Percentiles rank a stretch among this genome's conserved stretches.
Conservation (phyloP, 768 basidiomycete species). For the Hydnum rufescens region DNA sequence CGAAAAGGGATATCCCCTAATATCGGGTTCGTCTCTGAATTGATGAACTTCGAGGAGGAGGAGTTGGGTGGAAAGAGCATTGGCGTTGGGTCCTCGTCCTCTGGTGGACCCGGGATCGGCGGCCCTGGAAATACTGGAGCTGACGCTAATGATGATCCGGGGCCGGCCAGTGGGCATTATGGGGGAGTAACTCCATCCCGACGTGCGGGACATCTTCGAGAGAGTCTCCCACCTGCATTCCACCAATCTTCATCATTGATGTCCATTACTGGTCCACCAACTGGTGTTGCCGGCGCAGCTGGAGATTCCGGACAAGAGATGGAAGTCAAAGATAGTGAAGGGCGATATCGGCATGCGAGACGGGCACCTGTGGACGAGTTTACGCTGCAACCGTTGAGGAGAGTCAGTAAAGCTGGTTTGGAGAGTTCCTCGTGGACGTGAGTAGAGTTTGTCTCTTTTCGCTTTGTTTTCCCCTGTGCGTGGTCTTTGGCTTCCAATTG, state of each 20-base stretch:
- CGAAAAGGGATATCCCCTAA: slow-evolving; percentile 92
- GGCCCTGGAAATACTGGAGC: slow-evolving; percentile 15
- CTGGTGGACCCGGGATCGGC: slow-evolving; percentile 10
- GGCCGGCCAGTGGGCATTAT: neutral
- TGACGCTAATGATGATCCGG: neutral
- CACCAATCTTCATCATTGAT: neutral
- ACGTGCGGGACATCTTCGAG: slow-evolving; percentile 5
- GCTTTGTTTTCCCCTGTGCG: neutral
- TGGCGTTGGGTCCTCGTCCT: slow-evolving; percentile 21
- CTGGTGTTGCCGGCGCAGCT: slow-evolving; percentile 4
- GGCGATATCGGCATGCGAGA: slow-evolving; percentile 73
- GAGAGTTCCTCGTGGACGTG: slow-evolving; percentile 30
- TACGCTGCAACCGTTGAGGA: slow-evolving; percentile 72
- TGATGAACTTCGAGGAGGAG: slow-evolving; percentile 90
- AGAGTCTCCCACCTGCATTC: slow-evolving; percentile 6
- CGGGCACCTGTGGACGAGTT: slow-evolving; percentile 73
- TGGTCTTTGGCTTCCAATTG: no score
- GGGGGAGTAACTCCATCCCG: no score
- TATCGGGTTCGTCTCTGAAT: slow-evolving; percentile 91
- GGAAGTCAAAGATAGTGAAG: slow-evolving; percentile 72
- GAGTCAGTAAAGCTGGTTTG: slow-evolving; percentile 85
- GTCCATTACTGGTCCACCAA: slow-evolving; percentile 8
- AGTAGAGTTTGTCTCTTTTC: neutral
- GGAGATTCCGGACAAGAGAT: slow-evolving; percentile 42
- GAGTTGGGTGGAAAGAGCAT: slow-evolving; percentile 62